Evolutionary conservation across 371 early-diverging fungal genomes (phyloP), one percentile per base, ranked within the genome.

Genomic region (Nosema muscidifuracis): DNA sequence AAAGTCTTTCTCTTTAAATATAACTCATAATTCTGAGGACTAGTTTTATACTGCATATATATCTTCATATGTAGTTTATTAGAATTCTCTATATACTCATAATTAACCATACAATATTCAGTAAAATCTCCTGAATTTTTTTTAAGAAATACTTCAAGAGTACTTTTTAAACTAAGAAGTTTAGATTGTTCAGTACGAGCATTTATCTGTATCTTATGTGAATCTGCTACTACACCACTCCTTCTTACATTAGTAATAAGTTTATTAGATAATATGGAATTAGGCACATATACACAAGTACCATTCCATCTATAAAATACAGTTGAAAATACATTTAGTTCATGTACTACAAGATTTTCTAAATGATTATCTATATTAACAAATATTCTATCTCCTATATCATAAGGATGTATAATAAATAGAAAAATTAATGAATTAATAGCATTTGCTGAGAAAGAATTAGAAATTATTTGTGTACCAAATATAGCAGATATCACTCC

Each of bases 341-440:
- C 82, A 20, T 77, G 57, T 10, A 84, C 84, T 22, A 84, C 81
- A 34, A 84, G 60, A 67, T 84, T 84, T 50, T 80, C 79, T 57
- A 64, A 61, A 20, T 64, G 66, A 20, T 73, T 73, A 12, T 79
- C 81, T 31, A 83, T 50, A 30, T 74, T 66, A 18, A 84, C 68
- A 55, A 76, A 63, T 3, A 84, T 74, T 65, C 84, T 58, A 61
- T 84, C 84, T 22, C 84, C 84, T 28, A 84, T 77, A 56, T 83
- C 84, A 67, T 77, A 84, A 15, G 84, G 84, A 71, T 84, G 83
- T 9, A 81, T 80, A 34, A 78, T 67, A 77, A 84, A 83, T 26
- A 84, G 50, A 65, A 84, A 83, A 12, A 84, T 80, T 42, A 82
- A 71, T 24, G 76, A 72, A 61, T 79, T 67, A 24, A 84, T 75